Base-by-base conservation (phyloP, 83 land plant genomes). In the Diphasiastrum complanatum region DNA sequence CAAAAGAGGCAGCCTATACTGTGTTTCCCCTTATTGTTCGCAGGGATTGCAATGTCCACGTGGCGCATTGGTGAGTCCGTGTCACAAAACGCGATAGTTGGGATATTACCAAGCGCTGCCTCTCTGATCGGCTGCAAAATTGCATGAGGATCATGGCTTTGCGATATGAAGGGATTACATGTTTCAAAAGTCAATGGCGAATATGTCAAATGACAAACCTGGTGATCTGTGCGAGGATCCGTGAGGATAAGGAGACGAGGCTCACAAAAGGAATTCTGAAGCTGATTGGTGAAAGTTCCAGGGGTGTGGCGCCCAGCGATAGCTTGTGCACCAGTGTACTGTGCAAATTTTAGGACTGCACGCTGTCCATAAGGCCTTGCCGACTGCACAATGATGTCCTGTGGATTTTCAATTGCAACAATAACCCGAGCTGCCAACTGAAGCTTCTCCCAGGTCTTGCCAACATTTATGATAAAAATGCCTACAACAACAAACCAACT, bases 331-430 rank as follows among this genome's bases (percentile, higher is more conserved):
- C 90, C 90, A 55, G 89, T 85, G 64, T 85, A 80, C 77, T 85
- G 91, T 6, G 89, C 89, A 57, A 85, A 85, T 71, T 85, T 85
- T 62, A 85, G 60, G 14, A 85, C 85, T 38, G 91, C 91, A n/a
- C 91, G 65, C 75, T 85, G 91, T 12, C 91, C 91, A 67, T 85
- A 85, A 5, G 91, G 91, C 77, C 91, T 85, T 6, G 91, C 91
- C 45, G 91, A 85, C 45, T 85, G 91, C 14, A 85, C 91, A 69
- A 85, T 85, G 28, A 85, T 85, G 43, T 85, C 91, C 58, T 85
- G 89, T 1, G 91, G 91, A 46, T 84, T 80, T 70, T 85, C 91
- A 57, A 85, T 83, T 5, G 85, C 85, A 46, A 78, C 91, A 55
- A 85, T 85, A 14, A 84, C 89, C 33, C 90, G 74, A 8, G 90